Evolutionary conservation across 2,329 filamentous ascomycete genomes (phyloP).

Genomic region (Trichoderma sp.): DNA sequence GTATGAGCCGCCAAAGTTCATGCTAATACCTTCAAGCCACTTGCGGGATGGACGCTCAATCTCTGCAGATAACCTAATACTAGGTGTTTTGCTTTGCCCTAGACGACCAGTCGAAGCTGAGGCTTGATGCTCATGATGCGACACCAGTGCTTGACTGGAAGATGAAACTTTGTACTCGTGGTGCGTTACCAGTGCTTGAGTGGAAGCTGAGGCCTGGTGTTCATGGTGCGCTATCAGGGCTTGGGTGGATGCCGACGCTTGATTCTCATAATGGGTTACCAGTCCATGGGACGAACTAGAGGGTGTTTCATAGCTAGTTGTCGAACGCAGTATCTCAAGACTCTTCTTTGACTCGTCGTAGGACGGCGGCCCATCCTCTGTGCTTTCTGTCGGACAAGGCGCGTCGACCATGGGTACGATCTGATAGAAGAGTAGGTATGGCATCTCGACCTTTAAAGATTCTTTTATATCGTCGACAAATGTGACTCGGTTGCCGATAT

Average conservation of each 20-base stretch:
- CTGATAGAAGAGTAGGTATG: conserved; percentile 94
- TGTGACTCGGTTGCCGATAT: conserved; percentile 62
- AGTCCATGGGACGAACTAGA: conserved; percentile 7
- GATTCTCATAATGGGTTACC: conserved; percentile 26
- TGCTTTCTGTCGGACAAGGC: conserved; percentile 45
- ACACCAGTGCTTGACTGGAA: neutral
- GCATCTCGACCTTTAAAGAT: conserved; percentile 79
- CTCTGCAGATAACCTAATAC: conserved; percentile 55
- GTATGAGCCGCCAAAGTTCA: conserved; percentile 31
- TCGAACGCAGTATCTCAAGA: conserved; percentile 32
- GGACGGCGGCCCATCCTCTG: conserved; percentile 53
- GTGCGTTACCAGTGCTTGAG: neutral
- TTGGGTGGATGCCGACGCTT: conserved; percentile 23
- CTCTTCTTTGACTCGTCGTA: conserved; percentile 53
- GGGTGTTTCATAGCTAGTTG: conserved; percentile 20
- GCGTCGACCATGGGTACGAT: conserved; percentile 82
- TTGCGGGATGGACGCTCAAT: conserved; percentile 47
- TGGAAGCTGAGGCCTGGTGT: conserved; percentile 26
- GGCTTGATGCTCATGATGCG: conserved; percentile 28
- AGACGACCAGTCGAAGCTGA: conserved; percentile 23
- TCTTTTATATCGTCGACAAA: conserved; percentile 74
- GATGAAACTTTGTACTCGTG: neutral
- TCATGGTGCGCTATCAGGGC: conserved; percentile 24
- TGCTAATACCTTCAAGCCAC: conserved; percentile 40
- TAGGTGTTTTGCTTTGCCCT: conserved; percentile 40